These are phyloP conservation scores for Posidonia oceanica DNA, from an alignment of 116 monocot genomes.

Conservation along the genomic window DNA sequence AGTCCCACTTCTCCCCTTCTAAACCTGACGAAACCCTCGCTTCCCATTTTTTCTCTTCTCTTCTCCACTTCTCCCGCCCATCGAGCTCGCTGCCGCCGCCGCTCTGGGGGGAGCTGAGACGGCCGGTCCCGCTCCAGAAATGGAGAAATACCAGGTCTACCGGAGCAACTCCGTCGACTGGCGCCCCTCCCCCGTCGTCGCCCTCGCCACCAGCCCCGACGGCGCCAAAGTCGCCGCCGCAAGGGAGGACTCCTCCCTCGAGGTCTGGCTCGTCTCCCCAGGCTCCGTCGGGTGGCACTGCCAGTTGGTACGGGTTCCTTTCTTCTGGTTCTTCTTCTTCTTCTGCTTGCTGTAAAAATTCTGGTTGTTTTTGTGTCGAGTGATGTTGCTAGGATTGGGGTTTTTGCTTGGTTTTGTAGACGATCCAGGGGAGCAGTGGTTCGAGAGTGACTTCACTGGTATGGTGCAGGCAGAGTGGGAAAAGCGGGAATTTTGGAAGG, in stretches of 20 bases:
- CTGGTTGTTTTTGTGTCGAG: neutral
- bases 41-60: no score
- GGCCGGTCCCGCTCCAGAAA: neutral
- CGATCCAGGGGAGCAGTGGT: conserved; percentile 51
- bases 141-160: conserved; percentile 11
- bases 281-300: conserved; percentile 99
- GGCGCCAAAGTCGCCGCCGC: conserved; percentile 82
- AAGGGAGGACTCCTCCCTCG: conserved; percentile 66
- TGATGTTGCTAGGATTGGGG: neutral
- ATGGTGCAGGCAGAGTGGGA: conserved; percentile 35
- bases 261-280: conserved; percentile 94
- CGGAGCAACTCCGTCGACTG: conserved; percentile 54
- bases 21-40: no score
- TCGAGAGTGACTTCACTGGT: conserved; percentile 76
- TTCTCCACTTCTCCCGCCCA: no score
- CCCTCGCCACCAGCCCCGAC: conserved; percentile 67
- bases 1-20: no score
- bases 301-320: conserved; percentile 40
- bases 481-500: conserved; percentile 17
- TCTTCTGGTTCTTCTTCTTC: neutral
- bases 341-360: neutral
- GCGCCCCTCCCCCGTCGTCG: conserved; percentile 74
- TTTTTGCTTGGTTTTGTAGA: conserved; percentile 29
- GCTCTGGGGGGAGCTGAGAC: no score
- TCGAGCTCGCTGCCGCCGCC: no score